Percentiles rank a stretch among this genome's conserved stretches.
Evolutionary conservation across 2,329 filamentous ascomycete genomes (phyloP).

Genomic region (Ceratocystis papillata): DNA sequence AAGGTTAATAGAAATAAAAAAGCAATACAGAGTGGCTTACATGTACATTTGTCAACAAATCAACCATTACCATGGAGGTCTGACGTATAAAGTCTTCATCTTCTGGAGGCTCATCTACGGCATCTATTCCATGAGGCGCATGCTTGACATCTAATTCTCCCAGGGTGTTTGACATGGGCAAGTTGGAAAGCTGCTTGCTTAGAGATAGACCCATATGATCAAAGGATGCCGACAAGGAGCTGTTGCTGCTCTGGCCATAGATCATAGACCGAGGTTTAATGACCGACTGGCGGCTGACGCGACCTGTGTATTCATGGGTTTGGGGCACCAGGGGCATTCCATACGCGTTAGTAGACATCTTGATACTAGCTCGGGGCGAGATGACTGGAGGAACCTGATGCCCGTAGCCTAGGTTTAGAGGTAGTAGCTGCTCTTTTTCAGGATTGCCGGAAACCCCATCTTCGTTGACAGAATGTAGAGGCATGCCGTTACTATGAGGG

Average conservation of each 20-base stretch:
- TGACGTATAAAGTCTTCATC: constrained; percentile 13
- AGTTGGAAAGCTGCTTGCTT: not conserved
- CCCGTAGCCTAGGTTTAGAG: not conserved
- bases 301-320: constrained; percentile 12
- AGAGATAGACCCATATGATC: not conserved
- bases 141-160: constrained; percentile 1
- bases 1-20: not conserved
- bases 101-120: not conserved
- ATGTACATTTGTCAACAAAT: constrained; percentile 18
- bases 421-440: not conserved
- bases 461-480: not conserved
- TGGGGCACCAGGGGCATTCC: constrained; percentile 11
- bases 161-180: constrained; percentile 1
- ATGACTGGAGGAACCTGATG: not conserved
- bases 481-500: not conserved
- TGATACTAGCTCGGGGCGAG: constrained; percentile 1
- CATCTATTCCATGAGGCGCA: not conserved
- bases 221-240: not conserved
- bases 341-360: constrained; percentile 13
- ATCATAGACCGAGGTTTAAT: not conserved
- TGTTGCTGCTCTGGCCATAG: constrained; percentile 9
- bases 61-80: constrained; percentile 14
- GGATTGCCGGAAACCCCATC: not conserved
- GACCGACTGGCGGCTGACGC: not conserved
- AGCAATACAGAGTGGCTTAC: constrained; percentile 27